These are phyloP conservation scores for Parathielavia appendiculata DNA, from an alignment of 495 filamentous ascomycete genomes.

Conservation along the genomic window DNA sequence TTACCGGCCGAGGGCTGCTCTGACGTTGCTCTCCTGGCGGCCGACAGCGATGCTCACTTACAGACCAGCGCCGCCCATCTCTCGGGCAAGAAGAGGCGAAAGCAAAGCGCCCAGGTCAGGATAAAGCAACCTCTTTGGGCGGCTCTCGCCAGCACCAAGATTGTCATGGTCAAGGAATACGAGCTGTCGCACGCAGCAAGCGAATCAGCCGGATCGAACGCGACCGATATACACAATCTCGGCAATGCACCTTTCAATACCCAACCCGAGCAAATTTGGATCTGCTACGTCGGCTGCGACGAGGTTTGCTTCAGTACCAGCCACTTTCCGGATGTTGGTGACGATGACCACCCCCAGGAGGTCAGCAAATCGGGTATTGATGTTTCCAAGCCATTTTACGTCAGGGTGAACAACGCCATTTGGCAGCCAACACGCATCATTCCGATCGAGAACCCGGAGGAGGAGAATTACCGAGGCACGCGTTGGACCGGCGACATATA, in stretches of 20 bases:
- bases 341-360: conserved; percentile 19
- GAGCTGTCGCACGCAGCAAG: conserved; percentile 75
- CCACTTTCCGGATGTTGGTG: conserved; percentile 46
- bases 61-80: conserved; percentile 30
- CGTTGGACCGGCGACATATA: conserved; percentile 81
- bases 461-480: conserved; percentile 37
- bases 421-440: conserved; percentile 79
- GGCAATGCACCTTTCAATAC: conserved; percentile 68
- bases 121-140: conserved; percentile 92
- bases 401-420: conserved; percentile 80
- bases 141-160: conserved; percentile 87
- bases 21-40: conserved; percentile 42
- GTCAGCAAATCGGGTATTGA: conserved; percentile 48
- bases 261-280: conserved; percentile 77
- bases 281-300: conserved; percentile 74
- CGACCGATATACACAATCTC: conserved; percentile 71
- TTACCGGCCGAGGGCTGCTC: conserved; percentile 30
- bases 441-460: conserved; percentile 52
- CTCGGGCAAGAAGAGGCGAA: conserved; percentile 73
- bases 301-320: conserved; percentile 79
- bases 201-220: conserved; percentile 66
- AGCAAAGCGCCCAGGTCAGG: conserved; percentile 82
- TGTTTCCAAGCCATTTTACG: conserved; percentile 69
- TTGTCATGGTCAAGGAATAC: conserved; percentile 88
- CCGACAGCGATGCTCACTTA: conserved; percentile 42